Evolutionary conservation across 2,329 filamentous ascomycete species (phyloP).

Genomic region (Exophiala bonariae): DNA sequence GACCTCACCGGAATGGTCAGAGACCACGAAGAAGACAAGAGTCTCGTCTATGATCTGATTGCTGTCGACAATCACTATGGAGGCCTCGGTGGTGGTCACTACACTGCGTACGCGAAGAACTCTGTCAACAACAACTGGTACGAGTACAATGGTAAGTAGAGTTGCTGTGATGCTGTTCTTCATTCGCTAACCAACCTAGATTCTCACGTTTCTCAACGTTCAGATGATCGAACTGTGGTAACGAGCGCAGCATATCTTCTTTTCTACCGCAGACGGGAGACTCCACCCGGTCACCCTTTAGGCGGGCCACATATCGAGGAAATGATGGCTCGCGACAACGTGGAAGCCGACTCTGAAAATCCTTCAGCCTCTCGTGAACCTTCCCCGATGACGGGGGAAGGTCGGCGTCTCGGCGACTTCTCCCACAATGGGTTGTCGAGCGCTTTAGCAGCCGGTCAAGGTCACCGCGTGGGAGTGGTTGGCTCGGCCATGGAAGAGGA

Average conservation of each 20-base stretch:
- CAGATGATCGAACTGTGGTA: constrained; percentile 63
- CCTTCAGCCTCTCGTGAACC: constrained; percentile 42
- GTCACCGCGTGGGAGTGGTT: constrained; percentile 65
- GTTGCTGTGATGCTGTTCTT: not conserved
- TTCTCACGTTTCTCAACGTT: constrained; percentile 65
- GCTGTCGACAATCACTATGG: constrained; percentile 96
- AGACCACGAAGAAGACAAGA: constrained; percentile 75
- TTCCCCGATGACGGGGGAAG: constrained; percentile 71
- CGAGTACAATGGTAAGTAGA: constrained; percentile 82
- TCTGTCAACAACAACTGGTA: constrained; percentile 90
- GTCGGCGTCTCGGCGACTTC: constrained; percentile 80
- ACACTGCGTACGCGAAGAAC: constrained; percentile 92
- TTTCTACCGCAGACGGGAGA: constrained; percentile 80
- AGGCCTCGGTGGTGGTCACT: constrained; percentile 89
- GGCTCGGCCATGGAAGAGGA: constrained; percentile 50
- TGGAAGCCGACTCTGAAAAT: constrained; percentile 50
- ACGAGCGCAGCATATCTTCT: constrained; percentile 83
- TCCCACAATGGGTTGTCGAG: constrained; percentile 90
- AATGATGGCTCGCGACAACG: constrained; percentile 63
- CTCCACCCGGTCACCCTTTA: constrained; percentile 64
- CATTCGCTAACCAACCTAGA: constrained; percentile 60
- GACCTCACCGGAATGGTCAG: constrained; percentile 80
- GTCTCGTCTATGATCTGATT: constrained; percentile 87
- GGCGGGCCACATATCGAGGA: constrained; percentile 74
- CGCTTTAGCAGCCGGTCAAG: constrained; percentile 74